Evolutionary conservation across 2,329 filamentous ascomycete genomes (phyloP), one percentile per base, ranked within the genome.

Genomic region (Aspergillus sclerotialis): DNA sequence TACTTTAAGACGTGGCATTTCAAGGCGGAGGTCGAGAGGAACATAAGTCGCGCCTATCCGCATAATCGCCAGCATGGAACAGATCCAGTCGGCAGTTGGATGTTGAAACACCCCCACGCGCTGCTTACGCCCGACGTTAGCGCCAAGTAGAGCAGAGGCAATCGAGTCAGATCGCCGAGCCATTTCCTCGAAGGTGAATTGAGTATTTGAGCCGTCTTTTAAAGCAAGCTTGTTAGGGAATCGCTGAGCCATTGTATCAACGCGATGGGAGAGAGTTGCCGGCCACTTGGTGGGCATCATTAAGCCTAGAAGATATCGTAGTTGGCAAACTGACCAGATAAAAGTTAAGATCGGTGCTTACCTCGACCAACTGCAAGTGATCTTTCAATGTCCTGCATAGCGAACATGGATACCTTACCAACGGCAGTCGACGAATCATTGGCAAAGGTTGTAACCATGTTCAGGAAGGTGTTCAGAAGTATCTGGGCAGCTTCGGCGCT

Each of bases 81-180:
- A 14, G 21, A 32, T 32, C 19, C 19, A 25, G 16, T 32, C 21
- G 10, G 30, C 30, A 8, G 19, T 41, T 0, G 69, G 53, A 4
- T 65, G 32, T 24, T 64, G 60, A 31, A 68, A 63, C 2, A 73
- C 64, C 1, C 45, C 58, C 2, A 74, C 56, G 1, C 36, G 33
- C 19, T 23, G 19, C 19, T 23, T 10, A 10, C 19, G 19, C 0
- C 50, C 56, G 1, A 15, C 4, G 1, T 35, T 32, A 1, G 23
- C 32, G 2, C 16, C 37, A 4, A 37, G 5, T 4, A 69, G 38
- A 2, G 50, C 42, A 5, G 39, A 42, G 9, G 58, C 50, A 26
- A 71, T 67, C 5, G 38, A 37, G 7, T 64, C 35, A 8, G 61
- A 50, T 2, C 57, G 57, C 5, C 40, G 11, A 8, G 36, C 43